Conservation (phyloP, 1,284 basidiomycete genomes). For the Ceratobasidium sp. region DNA sequence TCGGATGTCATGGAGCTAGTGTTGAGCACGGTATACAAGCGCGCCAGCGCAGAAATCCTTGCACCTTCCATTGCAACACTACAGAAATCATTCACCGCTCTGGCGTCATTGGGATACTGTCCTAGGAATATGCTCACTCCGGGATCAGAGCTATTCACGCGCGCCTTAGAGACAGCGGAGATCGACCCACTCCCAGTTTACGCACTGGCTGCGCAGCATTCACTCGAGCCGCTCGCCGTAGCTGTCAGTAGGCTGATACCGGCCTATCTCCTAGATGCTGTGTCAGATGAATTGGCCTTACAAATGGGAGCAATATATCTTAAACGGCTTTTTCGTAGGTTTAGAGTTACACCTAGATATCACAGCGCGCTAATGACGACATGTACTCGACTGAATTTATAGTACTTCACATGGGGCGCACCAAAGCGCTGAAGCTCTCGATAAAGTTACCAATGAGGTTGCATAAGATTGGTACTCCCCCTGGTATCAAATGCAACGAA, state of each 20-base stretch:
- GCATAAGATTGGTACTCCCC: constrained; percentile 62
- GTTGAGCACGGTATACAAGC: constrained; percentile 45
- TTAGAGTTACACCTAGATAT: neutral
- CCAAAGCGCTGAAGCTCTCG: constrained; percentile 63
- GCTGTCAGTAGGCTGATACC: constrained; percentile 71
- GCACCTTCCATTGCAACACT: constrained; percentile 40
- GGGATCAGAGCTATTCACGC: constrained; percentile 26
- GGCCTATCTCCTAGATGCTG: constrained; percentile 66
- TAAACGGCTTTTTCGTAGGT: constrained; percentile 67
- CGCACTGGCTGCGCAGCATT: constrained; percentile 68
- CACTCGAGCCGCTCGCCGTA: constrained; percentile 71
- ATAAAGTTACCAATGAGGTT: constrained; percentile 71
- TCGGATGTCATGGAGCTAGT: constrained; percentile 47
- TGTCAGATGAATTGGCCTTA: constrained; percentile 71
- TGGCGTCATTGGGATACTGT: constrained; percentile 39
- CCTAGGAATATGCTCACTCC: constrained; percentile 6
- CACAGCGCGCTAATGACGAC: neutral
- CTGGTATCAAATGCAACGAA: constrained; percentile 34
- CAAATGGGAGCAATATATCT: constrained; percentile 71
- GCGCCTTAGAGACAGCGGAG: constrained; percentile 61
- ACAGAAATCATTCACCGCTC: constrained; percentile 25
- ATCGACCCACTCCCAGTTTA: constrained; percentile 69
- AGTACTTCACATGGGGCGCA: constrained; percentile 66
- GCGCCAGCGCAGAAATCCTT: constrained; percentile 28
- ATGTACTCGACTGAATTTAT: neutral